phyloP scores from a whole-genome alignment of 768 basidiomycete species.

The Serendipita sp. region DNA sequence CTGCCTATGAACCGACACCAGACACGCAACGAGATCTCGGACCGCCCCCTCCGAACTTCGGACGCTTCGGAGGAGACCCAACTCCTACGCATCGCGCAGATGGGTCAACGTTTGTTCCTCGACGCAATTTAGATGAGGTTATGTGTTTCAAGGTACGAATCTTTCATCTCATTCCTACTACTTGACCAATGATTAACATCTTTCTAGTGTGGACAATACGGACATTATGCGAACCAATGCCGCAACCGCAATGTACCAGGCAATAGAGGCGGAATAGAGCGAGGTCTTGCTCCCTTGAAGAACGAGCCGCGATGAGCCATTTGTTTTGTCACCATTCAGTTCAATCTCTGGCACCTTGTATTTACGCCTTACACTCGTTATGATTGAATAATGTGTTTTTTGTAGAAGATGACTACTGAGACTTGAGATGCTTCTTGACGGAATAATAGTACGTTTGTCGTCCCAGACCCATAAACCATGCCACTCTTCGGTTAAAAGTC shows the following conservation, averaged over 20 bases:
- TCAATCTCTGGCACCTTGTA: neutral
- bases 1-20: constrained; percentile 59
- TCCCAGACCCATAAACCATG: constrained; percentile 41
- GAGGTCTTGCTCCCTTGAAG: constrained; percentile 13
- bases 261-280: constrained; percentile 70
- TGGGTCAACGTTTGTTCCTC: constrained; percentile 26
- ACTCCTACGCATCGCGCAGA: constrained; percentile 18
- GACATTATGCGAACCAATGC: constrained; percentile 93
- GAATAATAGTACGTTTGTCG: constrained; percentile 25
- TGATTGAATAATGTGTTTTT: neutral
- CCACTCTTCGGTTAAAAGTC: constrained; percentile 23
- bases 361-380: neutral
- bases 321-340: neutral
- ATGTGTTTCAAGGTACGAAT: constrained; percentile 64
- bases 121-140: constrained; percentile 71
- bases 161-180: constrained; percentile 2
- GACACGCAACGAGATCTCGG: constrained; percentile 67
- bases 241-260: constrained; percentile 83
- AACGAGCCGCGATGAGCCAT: neutral
- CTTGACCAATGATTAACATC: constrained; percentile 6
- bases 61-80: constrained; percentile 29
- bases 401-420: too few relatives aligned
- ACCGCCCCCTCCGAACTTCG: constrained; percentile 84
- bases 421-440: neutral
- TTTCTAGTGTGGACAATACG: constrained; percentile 70